A percentile compares a stretch with the other conserved stretches of the same genome.
Evolutionary conservation across 2,329 filamentous ascomycete species (phyloP).

Genomic region (Sarocladiaceae sp.): DNA sequence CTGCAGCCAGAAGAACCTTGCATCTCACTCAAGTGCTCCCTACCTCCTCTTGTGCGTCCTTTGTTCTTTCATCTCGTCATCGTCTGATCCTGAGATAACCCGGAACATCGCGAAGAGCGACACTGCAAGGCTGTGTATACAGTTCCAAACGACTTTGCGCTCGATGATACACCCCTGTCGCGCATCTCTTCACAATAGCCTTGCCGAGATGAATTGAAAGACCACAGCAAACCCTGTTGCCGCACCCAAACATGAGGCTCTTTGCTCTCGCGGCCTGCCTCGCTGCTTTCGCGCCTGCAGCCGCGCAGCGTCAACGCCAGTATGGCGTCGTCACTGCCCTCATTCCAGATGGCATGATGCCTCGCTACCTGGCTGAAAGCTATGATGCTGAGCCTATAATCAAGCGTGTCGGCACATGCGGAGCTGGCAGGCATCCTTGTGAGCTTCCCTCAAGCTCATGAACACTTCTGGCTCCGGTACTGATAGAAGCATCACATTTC

Average conservation of each 20-base stretch:
- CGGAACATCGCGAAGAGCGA: too few relatives aligned
- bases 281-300: neutral
- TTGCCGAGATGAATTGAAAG: constrained; percentile 5
- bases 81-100: too few relatives aligned
- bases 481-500: neutral
- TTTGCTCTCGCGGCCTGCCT: neutral
- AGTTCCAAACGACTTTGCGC: too few relatives aligned
- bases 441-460: neutral
- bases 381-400: constrained; percentile 18
- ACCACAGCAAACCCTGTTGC: neutral
- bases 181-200: too few relatives aligned
- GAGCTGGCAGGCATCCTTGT: constrained; percentile 18
- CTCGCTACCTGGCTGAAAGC: constrained; percentile 23
- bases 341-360: constrained; percentile 16
- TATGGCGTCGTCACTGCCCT: constrained; percentile 7
- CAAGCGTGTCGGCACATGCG: constrained; percentile 22
- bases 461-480: neutral
- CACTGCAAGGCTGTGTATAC: too few relatives aligned
- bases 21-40: too few relatives aligned
- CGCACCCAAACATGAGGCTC: constrained; percentile 5
- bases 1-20: too few relatives aligned
- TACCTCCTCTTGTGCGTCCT: too few relatives aligned
- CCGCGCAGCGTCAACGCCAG: neutral
- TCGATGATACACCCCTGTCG: too few relatives aligned
- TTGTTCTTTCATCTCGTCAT: too few relatives aligned